Percentiles rank a stretch among this genome's conserved stretches.
phyloP scores from a whole-genome alignment of 148 eudicot species.

The Chenopodium berlandieri region DNA sequence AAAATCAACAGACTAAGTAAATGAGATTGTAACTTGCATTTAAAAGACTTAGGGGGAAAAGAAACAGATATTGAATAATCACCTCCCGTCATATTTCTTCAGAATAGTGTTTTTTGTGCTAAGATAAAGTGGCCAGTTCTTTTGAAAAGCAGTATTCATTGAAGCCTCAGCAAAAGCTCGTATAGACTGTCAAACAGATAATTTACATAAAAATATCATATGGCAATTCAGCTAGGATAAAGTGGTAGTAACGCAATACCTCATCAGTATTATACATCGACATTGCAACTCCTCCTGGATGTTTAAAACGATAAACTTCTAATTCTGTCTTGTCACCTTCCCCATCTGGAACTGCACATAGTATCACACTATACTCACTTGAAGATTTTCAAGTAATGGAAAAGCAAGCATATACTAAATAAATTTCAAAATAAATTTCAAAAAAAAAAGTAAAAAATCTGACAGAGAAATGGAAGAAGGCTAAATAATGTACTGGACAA shows the following conservation, averaged over 20 bases:
- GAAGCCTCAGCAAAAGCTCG: slow-evolving; percentile 56
- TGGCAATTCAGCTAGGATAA: background rate
- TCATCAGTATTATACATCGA: slow-evolving; percentile 95
- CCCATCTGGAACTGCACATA: slow-evolving; percentile 74
- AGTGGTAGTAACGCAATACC: slow-evolving; percentile 35
- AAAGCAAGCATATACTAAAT: background rate
- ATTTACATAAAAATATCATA: background rate
- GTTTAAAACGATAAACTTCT: slow-evolving; percentile 73
- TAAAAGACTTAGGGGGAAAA: background rate
- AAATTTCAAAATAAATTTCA: too few relatives aligned
- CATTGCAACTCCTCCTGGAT: slow-evolving; percentile 72
- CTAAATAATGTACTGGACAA: background rate
- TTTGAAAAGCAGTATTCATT: slow-evolving; percentile 73
- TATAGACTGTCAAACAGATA: slow-evolving; percentile 6
- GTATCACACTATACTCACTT: background rate
- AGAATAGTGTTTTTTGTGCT: slow-evolving; percentile 95
- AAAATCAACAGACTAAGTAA: background rate
- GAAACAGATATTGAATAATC: background rate
- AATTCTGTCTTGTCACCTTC: slow-evolving; percentile 58
- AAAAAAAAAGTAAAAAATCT: too few relatives aligned
- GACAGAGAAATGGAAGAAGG: background rate
- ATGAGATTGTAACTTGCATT: background rate
- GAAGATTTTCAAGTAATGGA: background rate
- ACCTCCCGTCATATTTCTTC: slow-evolving; percentile 95
- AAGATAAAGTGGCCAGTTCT: slow-evolving; percentile 93